Evolutionary conservation across 2,329 filamentous ascomycete genomes (phyloP), one percentile per base, ranked within the genome.

Genomic region (Akanthomyces uredinophilus): DNA sequence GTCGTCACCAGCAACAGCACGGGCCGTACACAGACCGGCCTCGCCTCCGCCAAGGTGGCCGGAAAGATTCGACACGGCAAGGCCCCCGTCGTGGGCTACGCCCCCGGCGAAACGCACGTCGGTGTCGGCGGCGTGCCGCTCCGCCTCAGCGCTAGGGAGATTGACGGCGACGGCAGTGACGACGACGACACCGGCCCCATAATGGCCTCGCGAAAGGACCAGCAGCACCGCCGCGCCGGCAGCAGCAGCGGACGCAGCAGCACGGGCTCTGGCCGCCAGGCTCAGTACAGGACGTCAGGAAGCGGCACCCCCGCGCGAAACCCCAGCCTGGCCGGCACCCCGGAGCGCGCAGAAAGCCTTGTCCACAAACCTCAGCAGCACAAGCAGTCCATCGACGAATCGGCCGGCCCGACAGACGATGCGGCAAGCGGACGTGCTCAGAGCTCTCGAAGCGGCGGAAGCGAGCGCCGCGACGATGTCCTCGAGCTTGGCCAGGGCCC

Each of bases 71-170:
- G 92, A 66, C 92, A 96, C 72, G 89, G 90, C 65, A 92, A 94
- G 72, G 87, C 87, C 10, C 90, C 87, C 47, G 85, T 91, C 4
- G 86, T 90, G 10, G 88, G 91, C 44, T 96, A 96, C 73, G 87
- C 87, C 11, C 88, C 90, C 3, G 89, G 88, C 50, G 85, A 81
- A 62, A 93, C 94, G 62, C 89, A 91, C 64, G 89, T 86, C 46
- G 86, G 85, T 46, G 84, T 88, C 1, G 85, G 88, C 46, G 92
- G 92, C 60, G 93, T 98, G 44, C 95, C 95, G 2, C 86, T 97
- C 75, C 88, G 95, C 49, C 81, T 99, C 65, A 96, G 91, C 73
- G 94, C 95, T n/a, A 96, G 91, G 56, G 95, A 99, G 74, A 91
- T 98, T 16, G 92, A 96, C 69, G 92, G 91, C 67, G 92, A 88